Evolutionary conservation across 2,329 filamentous ascomycete genomes (phyloP).

Genomic region (Pseudocercospora ulei): DNA sequence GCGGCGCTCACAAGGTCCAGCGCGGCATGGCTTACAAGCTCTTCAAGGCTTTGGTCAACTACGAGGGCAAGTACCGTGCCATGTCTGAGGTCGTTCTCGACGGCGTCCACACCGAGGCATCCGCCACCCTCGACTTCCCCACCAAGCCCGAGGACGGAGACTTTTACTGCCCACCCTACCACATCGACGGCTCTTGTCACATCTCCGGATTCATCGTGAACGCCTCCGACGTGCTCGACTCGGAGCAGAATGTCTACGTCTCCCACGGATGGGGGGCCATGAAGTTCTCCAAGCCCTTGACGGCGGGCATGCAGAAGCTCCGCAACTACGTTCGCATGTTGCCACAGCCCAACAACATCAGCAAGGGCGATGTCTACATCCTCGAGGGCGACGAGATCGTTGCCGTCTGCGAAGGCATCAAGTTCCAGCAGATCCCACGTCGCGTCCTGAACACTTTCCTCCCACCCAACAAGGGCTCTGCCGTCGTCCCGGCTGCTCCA

Average conservation of each 20-base stretch:
- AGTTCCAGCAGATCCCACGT: constrained; percentile 59
- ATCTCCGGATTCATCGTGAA: constrained; percentile 54
- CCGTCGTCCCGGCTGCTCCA: constrained; percentile 32
- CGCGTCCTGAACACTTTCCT: constrained; percentile 57
- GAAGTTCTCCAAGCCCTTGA: constrained; percentile 38
- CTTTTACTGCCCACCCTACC: constrained; percentile 51
- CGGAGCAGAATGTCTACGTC: constrained; percentile 51
- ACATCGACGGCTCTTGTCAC: constrained; percentile 51
- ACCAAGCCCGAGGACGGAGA: constrained; percentile 47
- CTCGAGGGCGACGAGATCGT: constrained; percentile 51
- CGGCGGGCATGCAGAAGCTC: constrained; percentile 46
- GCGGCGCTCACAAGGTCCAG: constrained; percentile 61
- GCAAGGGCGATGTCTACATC: constrained; percentile 52
- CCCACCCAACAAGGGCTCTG: constrained; percentile 46
- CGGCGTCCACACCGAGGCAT: constrained; percentile 48
- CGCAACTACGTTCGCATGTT: constrained; percentile 56
- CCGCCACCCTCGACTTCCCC: constrained; percentile 47
- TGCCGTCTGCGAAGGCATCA: constrained; percentile 52
- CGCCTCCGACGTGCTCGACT: constrained; percentile 50
- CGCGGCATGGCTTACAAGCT: constrained; percentile 71
- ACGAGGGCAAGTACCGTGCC: constrained; percentile 48
- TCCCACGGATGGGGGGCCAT: constrained; percentile 54
- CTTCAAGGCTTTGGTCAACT: constrained; percentile 50
- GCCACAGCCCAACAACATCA: constrained; percentile 46
- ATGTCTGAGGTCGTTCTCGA: constrained; percentile 52